A percentile compares a stretch with the other conserved stretches of the same genome.
Conservation (phyloP, 495 filamentous ascomycete species). For the Hypoxylon lienhwacheense region DNA sequence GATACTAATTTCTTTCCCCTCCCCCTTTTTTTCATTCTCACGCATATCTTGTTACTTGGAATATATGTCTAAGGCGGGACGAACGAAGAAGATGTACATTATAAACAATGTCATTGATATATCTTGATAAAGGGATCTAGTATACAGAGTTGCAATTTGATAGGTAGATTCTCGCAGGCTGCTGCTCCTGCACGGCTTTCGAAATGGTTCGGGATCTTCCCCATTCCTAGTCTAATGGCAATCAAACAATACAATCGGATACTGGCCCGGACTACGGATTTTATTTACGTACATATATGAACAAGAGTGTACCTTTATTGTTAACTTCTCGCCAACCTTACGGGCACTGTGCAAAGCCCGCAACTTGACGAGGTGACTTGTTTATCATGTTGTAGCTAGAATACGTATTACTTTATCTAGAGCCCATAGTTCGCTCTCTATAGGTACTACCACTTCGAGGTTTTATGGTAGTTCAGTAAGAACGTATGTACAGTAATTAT, state of each 20-base stretch:
- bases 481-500: no score
- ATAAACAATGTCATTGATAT: no score
- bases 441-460: not conserved
- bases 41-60: not conserved
- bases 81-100: no score
- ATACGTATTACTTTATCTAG: conserved; percentile 4
- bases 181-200: conserved; percentile 1
- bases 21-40: no score
- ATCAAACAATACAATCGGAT: not conserved
- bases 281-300: conserved; percentile 2
- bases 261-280: conserved; percentile 13
- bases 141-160: no score
- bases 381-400: conserved; percentile 10
- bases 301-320: not conserved
- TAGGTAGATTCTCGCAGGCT: conserved; percentile 13
- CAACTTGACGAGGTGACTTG: not conserved
- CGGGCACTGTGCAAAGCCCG: conserved; percentile 17
- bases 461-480: no score
- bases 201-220: conserved; percentile 6
- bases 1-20: no score
- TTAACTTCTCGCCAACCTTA: no score
- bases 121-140: no score
- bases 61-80: no score
- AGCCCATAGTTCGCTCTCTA: not conserved
- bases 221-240: conserved; percentile 8